phyloP scores from a whole-genome alignment of 2,329 filamentous ascomycete genomes.

The Mycogone perniciosa region DNA sequence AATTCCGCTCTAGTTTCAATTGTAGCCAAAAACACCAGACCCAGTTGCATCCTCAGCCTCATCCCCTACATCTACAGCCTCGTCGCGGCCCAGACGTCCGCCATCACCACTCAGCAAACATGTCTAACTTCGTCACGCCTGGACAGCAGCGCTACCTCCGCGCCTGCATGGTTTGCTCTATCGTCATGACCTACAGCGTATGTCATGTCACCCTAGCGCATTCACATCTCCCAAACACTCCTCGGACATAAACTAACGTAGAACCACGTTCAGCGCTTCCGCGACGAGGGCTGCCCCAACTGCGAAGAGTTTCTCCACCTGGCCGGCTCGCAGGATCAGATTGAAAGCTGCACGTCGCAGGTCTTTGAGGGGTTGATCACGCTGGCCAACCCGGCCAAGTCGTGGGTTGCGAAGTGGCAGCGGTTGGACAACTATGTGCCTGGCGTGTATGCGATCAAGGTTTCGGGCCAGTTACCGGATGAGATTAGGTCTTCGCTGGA shows the following conservation, averaged over 20 bases:
- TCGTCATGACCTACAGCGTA: conserved; percentile 77
- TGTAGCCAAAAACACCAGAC: background rate
- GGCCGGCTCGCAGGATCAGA: conserved; percentile 67
- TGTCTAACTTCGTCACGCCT: conserved; percentile 29
- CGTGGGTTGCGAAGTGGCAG: conserved; percentile 98
- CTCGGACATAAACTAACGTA: background rate
- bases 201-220: conserved; percentile 22
- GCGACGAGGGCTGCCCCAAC: conserved; percentile 85
- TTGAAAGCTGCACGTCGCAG: conserved; percentile 89
- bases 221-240: background rate
- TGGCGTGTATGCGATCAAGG: conserved; percentile 91
- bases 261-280: conserved; percentile 60
- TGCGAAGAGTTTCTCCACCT: conserved; percentile 91
- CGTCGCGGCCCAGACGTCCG: background rate
- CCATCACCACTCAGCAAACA: background rate
- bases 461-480: conserved; percentile 71
- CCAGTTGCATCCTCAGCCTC: background rate
- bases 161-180: conserved; percentile 97
- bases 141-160: conserved; percentile 79
- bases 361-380: conserved; percentile 92
- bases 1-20: no score
- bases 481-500: conserved; percentile 56
- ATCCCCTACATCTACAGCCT: conserved; percentile 1
- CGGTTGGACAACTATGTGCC: conserved; percentile 80
- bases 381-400: conserved; percentile 71